Evolutionary conservation across 768 basidiomycete genomes (phyloP).

Genomic region (Kondoa subrosea): DNA sequence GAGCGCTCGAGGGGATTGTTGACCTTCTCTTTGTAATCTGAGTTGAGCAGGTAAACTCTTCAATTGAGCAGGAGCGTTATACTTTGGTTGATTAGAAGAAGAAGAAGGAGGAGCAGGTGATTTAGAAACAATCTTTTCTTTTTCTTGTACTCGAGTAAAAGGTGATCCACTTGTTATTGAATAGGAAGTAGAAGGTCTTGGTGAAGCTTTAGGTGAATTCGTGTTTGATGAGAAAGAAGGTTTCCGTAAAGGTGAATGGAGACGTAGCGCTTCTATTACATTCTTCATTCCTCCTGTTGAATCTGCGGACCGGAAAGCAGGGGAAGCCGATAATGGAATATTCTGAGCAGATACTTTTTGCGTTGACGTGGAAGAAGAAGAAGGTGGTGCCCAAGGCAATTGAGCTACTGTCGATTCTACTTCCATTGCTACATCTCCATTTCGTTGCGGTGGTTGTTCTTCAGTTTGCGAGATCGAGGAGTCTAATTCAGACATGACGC

Average conservation of each 20-base stretch:
- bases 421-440: not conserved
- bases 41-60: not conserved
- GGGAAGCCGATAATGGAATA: not conserved
- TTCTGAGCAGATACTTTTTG: not conserved
- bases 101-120: no score
- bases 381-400: not conserved
- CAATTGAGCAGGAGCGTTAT: not conserved
- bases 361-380: not conserved
- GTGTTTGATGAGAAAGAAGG: not conserved
- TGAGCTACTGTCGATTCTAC: not conserved
- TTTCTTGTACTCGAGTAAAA: not conserved
- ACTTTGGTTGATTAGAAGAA: no score
- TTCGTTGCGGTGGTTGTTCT: not conserved
- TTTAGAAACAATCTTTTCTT: no score
- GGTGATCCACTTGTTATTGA: no score
- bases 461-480: not conserved
- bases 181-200: no score
- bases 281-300: not conserved
- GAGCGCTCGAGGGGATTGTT: not conserved
- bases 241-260: not conserved
- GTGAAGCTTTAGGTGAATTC: not conserved
- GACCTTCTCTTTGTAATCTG: not conserved
- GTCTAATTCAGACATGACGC: not conserved
- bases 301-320: not conserved
- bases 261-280: not conserved